Percentiles rank a stretch among this genome's conserved stretches.
Evolutionary conservation across 139 green algal genomes (phyloP).

Genomic region (Ostreobium quekettii): DNA sequence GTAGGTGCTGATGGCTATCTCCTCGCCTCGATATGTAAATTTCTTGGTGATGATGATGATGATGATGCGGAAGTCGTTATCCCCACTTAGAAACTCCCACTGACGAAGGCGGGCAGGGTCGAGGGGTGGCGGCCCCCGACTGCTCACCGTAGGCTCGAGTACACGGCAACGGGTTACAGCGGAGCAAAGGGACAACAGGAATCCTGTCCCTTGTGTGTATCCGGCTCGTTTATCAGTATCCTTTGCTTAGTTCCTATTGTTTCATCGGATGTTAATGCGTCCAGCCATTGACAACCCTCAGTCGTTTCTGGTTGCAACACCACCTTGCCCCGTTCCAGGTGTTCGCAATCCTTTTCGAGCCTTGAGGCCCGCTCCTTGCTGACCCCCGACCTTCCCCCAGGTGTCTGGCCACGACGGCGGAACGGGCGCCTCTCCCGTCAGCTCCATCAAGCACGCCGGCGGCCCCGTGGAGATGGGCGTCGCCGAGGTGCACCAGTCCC

Average conservation of each 20-base stretch:
- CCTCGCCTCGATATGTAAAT: no score
- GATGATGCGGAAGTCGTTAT: no score
- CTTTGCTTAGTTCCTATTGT: no score
- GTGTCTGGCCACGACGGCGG: slow-evolving; percentile 94
- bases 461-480: slow-evolving; percentile 97
- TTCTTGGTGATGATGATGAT: no score
- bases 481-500: slow-evolving; percentile 59
- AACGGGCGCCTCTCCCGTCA: slow-evolving; percentile 92
- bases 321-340: background rate
- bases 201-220: background rate
- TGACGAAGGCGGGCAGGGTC: no score
- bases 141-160: no score
- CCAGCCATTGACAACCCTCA: no score
- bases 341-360: background rate
- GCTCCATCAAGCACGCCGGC: slow-evolving; percentile 96
- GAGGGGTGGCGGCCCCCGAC: no score
- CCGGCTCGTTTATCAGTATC: background rate
- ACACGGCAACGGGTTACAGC: no score
- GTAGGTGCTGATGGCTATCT: no score
- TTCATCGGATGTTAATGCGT: no score
- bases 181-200: background rate
- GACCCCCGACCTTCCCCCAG: slow-evolving; percentile 45
- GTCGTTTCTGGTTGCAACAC: background rate
- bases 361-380: background rate
- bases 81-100: no score